Evolutionary conservation across 306 rosid species (phyloP).

Genomic region (Gastrolobium villosum): DNA sequence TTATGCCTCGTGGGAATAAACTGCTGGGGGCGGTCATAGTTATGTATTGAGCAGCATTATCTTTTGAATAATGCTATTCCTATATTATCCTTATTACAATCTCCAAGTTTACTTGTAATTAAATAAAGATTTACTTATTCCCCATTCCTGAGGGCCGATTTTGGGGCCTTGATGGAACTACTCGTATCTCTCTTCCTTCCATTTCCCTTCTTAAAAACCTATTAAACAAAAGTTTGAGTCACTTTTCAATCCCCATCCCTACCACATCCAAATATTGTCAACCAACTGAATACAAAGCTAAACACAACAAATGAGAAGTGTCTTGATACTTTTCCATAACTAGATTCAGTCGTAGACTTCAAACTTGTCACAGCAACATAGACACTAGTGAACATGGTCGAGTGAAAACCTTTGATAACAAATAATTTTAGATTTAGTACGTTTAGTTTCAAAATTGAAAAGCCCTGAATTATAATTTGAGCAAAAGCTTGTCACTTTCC

Average conservation of each 20-base stretch:
- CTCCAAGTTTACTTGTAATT: not conserved
- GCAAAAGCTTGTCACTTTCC: not conserved
- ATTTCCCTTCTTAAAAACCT: not conserved
- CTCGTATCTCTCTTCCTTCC: not conserved
- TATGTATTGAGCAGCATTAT: slow-evolving; percentile 2
- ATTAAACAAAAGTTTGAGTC: not conserved
- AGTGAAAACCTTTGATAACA: not conserved
- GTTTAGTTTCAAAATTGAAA: not conserved
- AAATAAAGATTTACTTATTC: not conserved
- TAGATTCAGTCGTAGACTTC: not conserved
- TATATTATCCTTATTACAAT: not conserved
- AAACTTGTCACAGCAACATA: not conserved
- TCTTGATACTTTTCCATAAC: not conserved
- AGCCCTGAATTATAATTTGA: slow-evolving; percentile 3
- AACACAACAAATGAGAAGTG: not conserved
- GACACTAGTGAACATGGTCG: not conserved
- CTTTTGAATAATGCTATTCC: not conserved
- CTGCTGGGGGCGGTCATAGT: not conserved
- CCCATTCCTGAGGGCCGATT: not conserved
- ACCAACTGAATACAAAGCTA: too few relatives aligned
- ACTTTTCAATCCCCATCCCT: not conserved
- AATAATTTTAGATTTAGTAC: not conserved
- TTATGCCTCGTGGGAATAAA: not conserved
- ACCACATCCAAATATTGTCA: too few relatives aligned
- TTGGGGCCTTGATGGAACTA: not conserved